A percentile compares a stretch with the other conserved stretches of the same genome.
Evolutionary conservation across 2,329 filamentous ascomycete species (phyloP).

Genomic region (Alternaria metachromatica): DNA sequence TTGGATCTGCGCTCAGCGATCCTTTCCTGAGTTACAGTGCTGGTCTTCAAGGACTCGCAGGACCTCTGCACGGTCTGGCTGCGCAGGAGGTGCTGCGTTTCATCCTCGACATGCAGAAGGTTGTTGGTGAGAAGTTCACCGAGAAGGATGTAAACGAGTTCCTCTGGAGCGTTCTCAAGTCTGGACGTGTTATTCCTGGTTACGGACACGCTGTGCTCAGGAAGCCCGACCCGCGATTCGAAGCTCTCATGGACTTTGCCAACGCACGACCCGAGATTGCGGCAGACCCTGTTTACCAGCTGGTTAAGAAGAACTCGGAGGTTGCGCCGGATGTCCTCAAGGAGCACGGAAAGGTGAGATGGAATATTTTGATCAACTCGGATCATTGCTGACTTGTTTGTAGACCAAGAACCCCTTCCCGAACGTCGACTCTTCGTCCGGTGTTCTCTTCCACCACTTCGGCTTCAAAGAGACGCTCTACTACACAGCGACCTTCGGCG

Average conservation of each 20-base stretch:
- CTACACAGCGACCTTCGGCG: slow-evolving; percentile 77
- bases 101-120: slow-evolving; percentile 94
- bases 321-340: slow-evolving; percentile 89
- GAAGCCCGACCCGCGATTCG: slow-evolving; percentile 95
- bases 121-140: slow-evolving; percentile 78
- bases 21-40: slow-evolving; percentile 96
- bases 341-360: slow-evolving; percentile 82
- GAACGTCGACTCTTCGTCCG: slow-evolving; percentile 92
- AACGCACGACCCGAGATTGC: slow-evolving; percentile 83
- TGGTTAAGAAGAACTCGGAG: slow-evolving; percentile 91
- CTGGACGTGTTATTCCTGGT: slow-evolving; percentile 90
- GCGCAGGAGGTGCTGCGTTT: slow-evolving; percentile 97
- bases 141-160: slow-evolving; percentile 86
- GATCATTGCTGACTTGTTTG: slow-evolving; percentile 2
- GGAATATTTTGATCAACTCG: background rate
- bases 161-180: slow-evolving; percentile 91
- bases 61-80: slow-evolving; percentile 90
- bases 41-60: slow-evolving; percentile 91
- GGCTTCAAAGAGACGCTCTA: slow-evolving; percentile 97
- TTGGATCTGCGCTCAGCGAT: slow-evolving; percentile 92
- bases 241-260: slow-evolving; percentile 96
- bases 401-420: slow-evolving; percentile 95
- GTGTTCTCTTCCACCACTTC: slow-evolving; percentile 97
- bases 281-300: slow-evolving; percentile 85
- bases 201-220: slow-evolving; percentile 96